phyloP scores from a whole-genome alignment of 805 yeast genomes.

The Saccharomycopsis sp. region DNA sequence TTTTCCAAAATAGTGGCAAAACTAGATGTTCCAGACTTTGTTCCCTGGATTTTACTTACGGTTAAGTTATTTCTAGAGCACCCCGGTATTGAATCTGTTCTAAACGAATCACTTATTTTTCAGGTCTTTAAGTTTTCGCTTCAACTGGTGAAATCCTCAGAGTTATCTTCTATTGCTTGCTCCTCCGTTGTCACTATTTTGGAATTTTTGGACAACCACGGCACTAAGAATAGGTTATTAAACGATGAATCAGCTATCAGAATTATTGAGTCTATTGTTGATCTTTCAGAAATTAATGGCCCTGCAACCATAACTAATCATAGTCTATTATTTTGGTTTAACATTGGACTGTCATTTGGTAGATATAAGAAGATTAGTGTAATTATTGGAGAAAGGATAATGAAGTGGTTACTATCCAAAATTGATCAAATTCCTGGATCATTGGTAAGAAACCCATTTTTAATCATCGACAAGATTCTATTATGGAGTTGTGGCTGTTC shows the following conservation, averaged over 20 bases:
- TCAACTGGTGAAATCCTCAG: slow-evolving; percentile 28
- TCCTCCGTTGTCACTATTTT: slow-evolving; percentile 24
- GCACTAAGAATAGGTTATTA: neutral
- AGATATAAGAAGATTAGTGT: slow-evolving; percentile 28
- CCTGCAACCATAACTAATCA: slow-evolving; percentile 43
- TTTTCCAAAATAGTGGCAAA: neutral
- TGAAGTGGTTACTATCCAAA: slow-evolving; percentile 46
- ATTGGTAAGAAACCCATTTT: slow-evolving; percentile 6
- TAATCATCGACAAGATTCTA: slow-evolving; percentile 1
- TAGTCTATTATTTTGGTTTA: slow-evolving; percentile 49
- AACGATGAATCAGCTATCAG: slow-evolving; percentile 31
- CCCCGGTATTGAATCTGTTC: slow-evolving; percentile 6
- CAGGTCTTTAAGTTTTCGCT: slow-evolving; percentile 29
- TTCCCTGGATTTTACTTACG: slow-evolving; percentile 5
- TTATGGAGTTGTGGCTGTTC: neutral
- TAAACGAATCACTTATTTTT: neutral
- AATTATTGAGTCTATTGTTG: slow-evolving; percentile 44
- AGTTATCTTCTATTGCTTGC: slow-evolving; percentile 25
- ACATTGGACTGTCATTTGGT: slow-evolving; percentile 31
- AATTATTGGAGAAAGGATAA: slow-evolving; percentile 30
- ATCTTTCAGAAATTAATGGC: slow-evolving; percentile 53
- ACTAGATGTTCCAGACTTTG: neutral
- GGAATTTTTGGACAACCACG: neutral
- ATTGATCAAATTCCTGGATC: slow-evolving; percentile 31
- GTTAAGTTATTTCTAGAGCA: slow-evolving; percentile 1